A percentile compares a stretch with the other conserved stretches of the same genome.
Evolutionary conservation across 768 basidiomycete genomes (phyloP).

Genomic region (Lentinula lateritia): DNA sequence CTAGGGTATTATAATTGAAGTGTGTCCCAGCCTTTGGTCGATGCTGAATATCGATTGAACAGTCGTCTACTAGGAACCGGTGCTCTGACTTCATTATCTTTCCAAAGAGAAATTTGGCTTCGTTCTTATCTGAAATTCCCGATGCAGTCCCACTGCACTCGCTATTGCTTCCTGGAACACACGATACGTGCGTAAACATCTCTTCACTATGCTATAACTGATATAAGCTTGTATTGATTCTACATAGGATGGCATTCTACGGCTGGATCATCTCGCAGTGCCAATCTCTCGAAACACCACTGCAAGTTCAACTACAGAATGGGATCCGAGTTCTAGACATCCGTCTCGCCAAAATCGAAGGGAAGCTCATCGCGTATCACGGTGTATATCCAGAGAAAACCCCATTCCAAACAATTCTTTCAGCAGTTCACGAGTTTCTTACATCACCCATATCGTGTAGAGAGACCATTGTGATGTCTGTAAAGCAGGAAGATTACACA

Average conservation of each 20-base stretch:
- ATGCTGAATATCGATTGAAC: not conserved
- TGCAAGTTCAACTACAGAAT: constrained; percentile 62
- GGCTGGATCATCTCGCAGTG: constrained; percentile 88
- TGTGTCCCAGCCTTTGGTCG: not conserved
- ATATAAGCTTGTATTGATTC: constrained; percentile 10
- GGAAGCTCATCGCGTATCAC: constrained; percentile 72
- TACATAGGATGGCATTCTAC: constrained; percentile 69
- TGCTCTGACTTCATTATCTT: constrained; percentile 46
- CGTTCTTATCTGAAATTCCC: constrained; percentile 59
- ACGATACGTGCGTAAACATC: constrained; percentile 52
- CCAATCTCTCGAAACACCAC: constrained; percentile 57
- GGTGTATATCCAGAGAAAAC: constrained; percentile 67
- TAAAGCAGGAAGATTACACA: constrained; percentile 81
- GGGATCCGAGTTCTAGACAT: constrained; percentile 84
- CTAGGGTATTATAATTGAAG: constrained; percentile 30
- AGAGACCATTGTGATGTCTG: constrained; percentile 80
- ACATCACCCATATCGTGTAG: constrained; percentile 44
- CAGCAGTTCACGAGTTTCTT: constrained; percentile 59
- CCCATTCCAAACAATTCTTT: constrained; percentile 62
- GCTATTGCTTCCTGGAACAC: constrained; percentile 71
- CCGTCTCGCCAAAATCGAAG: constrained; percentile 63
- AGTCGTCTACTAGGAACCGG: constrained; percentile 35
- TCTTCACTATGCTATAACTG: not conserved
- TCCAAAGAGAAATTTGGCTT: constrained; percentile 50
- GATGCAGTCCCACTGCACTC: constrained; percentile 66